These are phyloP conservation scores for Monosporascus sp. DNA, from an alignment of 2,329 filamentous ascomycete species.

Conservation along the genomic window DNA sequence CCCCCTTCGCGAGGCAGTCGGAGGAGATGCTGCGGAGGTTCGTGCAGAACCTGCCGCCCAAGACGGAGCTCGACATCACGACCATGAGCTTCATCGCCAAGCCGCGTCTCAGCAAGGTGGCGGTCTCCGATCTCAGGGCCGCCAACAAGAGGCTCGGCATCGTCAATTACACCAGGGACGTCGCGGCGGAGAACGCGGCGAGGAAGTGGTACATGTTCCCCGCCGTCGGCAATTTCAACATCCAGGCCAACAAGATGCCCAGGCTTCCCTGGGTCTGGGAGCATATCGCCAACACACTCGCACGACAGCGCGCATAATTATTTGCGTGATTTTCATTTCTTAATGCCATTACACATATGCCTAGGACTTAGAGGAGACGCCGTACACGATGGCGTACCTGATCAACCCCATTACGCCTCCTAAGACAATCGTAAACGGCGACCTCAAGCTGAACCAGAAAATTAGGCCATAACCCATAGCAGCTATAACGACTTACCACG, in stretches of 20 bases:
- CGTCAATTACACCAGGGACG: conserved; percentile 33
- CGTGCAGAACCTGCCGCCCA: conserved; percentile 39
- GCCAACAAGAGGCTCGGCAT: conserved; percentile 28
- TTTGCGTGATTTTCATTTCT: background rate
- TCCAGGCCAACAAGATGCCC: conserved; percentile 21
- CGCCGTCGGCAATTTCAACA: conserved; percentile 31
- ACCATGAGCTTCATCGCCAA: conserved; percentile 53
- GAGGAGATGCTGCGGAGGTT: conserved; percentile 50
- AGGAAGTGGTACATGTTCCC: conserved; percentile 33
- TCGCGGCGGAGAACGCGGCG: conserved; percentile 18
- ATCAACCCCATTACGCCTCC: conserved; percentile 29
- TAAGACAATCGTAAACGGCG: conserved; percentile 28
- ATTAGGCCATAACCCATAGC: conserved; percentile 33
- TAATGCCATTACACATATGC: no score
- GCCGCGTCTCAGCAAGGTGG: conserved; percentile 37
- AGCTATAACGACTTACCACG: conserved; percentile 60
- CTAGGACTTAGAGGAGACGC: no score
- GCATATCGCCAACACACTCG: conserved; percentile 22
- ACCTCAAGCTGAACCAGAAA: conserved; percentile 25
- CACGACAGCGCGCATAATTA: conserved; percentile 9
- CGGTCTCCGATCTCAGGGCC: conserved; percentile 29
- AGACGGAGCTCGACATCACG: conserved; percentile 44
- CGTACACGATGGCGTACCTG: conserved; percentile 3
- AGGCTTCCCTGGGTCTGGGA: conserved; percentile 34
- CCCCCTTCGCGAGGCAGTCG: conserved; percentile 58